Percentiles rank a stretch among this genome's conserved stretches.
Conservation (phyloP, 352 stramenopile species). For the Thalassiosira hispida region DNA sequence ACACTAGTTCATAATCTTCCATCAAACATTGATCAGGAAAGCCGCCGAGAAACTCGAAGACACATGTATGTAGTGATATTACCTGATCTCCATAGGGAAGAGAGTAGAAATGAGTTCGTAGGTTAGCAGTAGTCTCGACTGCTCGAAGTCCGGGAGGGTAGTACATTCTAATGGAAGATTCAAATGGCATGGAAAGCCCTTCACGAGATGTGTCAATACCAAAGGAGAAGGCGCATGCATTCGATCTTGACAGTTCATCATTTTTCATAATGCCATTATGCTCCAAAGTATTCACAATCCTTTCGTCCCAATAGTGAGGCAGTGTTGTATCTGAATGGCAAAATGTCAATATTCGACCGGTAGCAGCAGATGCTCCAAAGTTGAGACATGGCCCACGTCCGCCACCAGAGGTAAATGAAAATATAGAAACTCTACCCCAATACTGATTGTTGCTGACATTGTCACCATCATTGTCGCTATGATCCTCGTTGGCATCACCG, state of each 20-base stretch:
- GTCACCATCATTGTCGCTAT: neutral
- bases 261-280: slow-evolving; percentile 16
- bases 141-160: slow-evolving; percentile 61
- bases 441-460: slow-evolving; percentile 8
- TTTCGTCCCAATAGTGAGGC: slow-evolving; percentile 67
- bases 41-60: slow-evolving; percentile 75
- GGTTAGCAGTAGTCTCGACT: slow-evolving; percentile 65
- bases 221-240: slow-evolving; percentile 74
- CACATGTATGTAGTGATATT: slow-evolving; percentile 60
- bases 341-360: slow-evolving; percentile 74
- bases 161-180: slow-evolving; percentile 2
- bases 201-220: slow-evolving; percentile 65
- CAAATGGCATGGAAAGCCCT: slow-evolving; percentile 52
- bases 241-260: slow-evolving; percentile 9
- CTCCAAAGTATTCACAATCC: slow-evolving; percentile 49
- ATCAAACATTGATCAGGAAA: slow-evolving; percentile 82
- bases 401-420: slow-evolving; percentile 50
- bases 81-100: slow-evolving; percentile 80
- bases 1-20: slow-evolving; percentile 83
- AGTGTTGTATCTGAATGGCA: slow-evolving; percentile 81
- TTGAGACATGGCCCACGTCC: slow-evolving; percentile 78
- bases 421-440: slow-evolving; percentile 53
- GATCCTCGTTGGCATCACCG: neutral
- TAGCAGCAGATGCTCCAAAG: slow-evolving; percentile 62
- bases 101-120: slow-evolving; percentile 60